A percentile compares a stretch with the other conserved stretches of the same genome.
Conservation (phyloP, 2,329 filamentous ascomycete species). For the Cladosporium sp. region DNA sequence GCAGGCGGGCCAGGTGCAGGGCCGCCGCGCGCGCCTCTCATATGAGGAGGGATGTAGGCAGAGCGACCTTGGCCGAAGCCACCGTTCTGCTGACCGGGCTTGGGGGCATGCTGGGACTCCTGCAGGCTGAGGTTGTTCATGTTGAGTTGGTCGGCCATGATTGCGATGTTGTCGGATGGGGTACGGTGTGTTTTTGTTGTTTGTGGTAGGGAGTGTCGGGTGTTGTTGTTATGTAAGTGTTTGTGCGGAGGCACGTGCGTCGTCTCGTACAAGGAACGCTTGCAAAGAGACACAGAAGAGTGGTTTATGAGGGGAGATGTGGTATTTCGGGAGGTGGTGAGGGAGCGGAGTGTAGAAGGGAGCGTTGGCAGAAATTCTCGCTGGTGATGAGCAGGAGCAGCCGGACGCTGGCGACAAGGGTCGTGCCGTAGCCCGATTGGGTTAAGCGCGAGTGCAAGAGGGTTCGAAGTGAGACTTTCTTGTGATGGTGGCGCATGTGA, state of each 20-base stretch:
- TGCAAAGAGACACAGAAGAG: constrained; percentile 22
- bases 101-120: constrained; percentile 62
- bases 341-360: constrained; percentile 10
- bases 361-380: constrained; percentile 6
- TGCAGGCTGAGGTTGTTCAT: constrained; percentile 74
- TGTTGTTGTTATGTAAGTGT: constrained; percentile 9
- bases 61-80: constrained; percentile 58
- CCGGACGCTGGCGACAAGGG: background rate
- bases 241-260: constrained; percentile 21
- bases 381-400: constrained; percentile 1
- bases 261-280: constrained; percentile 24
- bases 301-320: constrained; percentile 8
- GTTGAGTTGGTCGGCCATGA: constrained; percentile 81
- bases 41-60: constrained; percentile 82
- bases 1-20: constrained; percentile 48
- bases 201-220: constrained; percentile 10
- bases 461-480: constrained; percentile 2
- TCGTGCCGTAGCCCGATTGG: background rate
- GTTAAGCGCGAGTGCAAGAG: background rate
- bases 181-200: constrained; percentile 10
- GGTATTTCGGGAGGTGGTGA: background rate
- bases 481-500: constrained; percentile 10
- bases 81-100: constrained; percentile 42
- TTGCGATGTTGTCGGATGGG: constrained; percentile 21
- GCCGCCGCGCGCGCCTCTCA: constrained; percentile 56